Evolutionary conservation across 2,329 filamentous ascomycete species (phyloP).

Genomic region (Triangularia setosa): DNA sequence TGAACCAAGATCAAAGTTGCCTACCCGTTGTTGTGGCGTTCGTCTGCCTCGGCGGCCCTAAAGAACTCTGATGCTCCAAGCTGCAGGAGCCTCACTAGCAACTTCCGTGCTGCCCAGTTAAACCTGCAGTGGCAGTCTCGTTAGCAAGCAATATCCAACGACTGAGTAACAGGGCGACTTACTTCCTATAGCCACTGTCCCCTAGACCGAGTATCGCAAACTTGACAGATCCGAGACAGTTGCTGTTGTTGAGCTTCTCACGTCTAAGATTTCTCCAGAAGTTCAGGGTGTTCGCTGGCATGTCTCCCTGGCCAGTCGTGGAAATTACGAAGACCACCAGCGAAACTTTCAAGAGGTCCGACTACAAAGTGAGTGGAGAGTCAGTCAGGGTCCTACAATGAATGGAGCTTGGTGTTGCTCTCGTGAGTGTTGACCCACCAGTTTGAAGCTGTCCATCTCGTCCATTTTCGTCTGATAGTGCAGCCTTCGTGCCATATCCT

Average conservation of each 20-base stretch:
- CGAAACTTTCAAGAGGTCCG: slow-evolving; percentile 45
- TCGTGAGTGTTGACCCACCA: slow-evolving; percentile 53
- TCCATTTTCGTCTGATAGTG: slow-evolving; percentile 72
- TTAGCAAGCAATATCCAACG: not conserved
- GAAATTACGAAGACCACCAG: slow-evolving; percentile 79
- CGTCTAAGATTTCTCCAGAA: slow-evolving; percentile 86
- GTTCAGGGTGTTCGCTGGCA: slow-evolving; percentile 73
- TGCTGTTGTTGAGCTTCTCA: slow-evolving; percentile 65
- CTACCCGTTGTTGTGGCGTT: slow-evolving; percentile 88
- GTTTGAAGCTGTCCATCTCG: slow-evolving; percentile 71
- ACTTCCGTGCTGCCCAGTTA: slow-evolving; percentile 88
- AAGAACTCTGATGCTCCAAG: slow-evolving; percentile 76
- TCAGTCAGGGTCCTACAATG: not conserved
- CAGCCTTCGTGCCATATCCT: slow-evolving; percentile 67
- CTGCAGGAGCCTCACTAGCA: slow-evolving; percentile 78
- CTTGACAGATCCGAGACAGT: slow-evolving; percentile 62
- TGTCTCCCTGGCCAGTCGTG: slow-evolving; percentile 91
- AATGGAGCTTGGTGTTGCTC: not conserved
- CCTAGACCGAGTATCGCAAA: slow-evolving; percentile 90
- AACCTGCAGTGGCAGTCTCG: slow-evolving; percentile 50
- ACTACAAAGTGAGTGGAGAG: slow-evolving; percentile 30
- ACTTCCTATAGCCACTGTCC: slow-evolving; percentile 93
- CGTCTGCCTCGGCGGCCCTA: slow-evolving; percentile 81
- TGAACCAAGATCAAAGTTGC: slow-evolving; percentile 28
- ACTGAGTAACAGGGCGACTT: slow-evolving; percentile 29